Conservation (phyloP, 2,329 filamentous ascomycete genomes). For the Cytospora piceicola region DNA sequence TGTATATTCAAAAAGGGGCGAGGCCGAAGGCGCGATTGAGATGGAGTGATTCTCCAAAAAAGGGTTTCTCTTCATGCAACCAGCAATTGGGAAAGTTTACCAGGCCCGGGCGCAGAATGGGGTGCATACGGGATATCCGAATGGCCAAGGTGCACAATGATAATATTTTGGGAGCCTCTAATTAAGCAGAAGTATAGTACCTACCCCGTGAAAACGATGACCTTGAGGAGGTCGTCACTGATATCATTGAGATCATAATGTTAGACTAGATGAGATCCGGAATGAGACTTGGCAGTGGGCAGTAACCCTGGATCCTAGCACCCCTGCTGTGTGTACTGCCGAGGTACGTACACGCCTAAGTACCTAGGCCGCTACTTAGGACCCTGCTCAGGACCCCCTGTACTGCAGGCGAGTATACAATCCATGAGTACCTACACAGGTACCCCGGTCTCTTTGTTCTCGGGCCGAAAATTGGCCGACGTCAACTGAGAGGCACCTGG, state of each 20-base stretch:
- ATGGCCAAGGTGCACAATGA: background rate
- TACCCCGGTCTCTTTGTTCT: background rate
- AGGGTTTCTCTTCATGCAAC: background rate
- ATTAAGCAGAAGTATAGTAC: background rate
- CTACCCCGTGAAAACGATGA: background rate
- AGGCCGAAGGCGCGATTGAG: slow-evolving; percentile 3
- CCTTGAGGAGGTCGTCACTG: background rate
- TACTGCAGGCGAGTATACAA: no score
- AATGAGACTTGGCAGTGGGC: background rate
- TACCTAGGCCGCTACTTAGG: no score
- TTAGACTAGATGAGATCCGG: background rate
- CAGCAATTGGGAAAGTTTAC: background rate
- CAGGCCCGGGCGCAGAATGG: background rate
- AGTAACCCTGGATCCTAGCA: background rate
- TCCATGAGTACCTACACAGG: background rate
- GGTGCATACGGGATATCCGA: background rate
- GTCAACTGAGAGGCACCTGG: background rate
- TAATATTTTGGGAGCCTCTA: background rate
- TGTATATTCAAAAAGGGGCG: background rate
- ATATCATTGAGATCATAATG: background rate
- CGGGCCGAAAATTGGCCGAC: slow-evolving; percentile 4
- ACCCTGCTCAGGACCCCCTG: no score
- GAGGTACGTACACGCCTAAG: background rate
- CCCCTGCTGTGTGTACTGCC: background rate
- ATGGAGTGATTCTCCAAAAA: slow-evolving; percentile 7